A percentile compares a stretch with the other conserved stretches of the same genome.
These are phyloP conservation scores for Plasmodium fragile DNA, from an alignment of 169 alveolate genomes.

Conservation along the genomic window DNA sequence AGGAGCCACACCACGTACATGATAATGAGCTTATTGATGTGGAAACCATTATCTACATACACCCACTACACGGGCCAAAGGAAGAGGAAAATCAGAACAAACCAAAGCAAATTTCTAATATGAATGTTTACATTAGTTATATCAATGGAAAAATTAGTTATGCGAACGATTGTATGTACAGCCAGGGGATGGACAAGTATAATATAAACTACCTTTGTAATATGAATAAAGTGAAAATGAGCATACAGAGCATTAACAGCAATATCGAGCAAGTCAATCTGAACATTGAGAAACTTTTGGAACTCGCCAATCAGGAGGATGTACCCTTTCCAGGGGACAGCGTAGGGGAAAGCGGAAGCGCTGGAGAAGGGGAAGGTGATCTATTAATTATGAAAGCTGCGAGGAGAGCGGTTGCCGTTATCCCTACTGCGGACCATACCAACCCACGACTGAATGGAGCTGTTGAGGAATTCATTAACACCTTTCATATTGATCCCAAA, in stretches of 20 bases:
- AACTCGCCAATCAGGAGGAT: not conserved
- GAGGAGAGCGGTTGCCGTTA: not conserved
- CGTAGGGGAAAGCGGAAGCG: not conserved
- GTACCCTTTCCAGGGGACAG: not conserved
- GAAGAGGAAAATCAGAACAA: not conserved
- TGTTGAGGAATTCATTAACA: not conserved
- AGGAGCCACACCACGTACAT: not conserved
- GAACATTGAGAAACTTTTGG: not conserved
- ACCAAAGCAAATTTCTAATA: not conserved
- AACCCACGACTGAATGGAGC: not conserved
- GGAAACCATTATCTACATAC: not conserved
- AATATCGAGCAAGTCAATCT: conserved; percentile 20
- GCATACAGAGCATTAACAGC: conserved; percentile 17
- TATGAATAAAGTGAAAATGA: conserved; percentile 5
- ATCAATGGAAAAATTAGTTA: conserved; percentile 2
- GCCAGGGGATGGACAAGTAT: not conserved
- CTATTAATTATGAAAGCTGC: not conserved
- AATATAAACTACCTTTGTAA: conserved; percentile 39
- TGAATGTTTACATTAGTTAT: conserved; percentile 20
- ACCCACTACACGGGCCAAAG: not conserved
- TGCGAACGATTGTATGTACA: conserved; percentile 9
- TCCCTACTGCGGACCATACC: not conserved
- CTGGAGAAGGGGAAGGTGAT: not conserved
- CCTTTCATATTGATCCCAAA: not conserved
- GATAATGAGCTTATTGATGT: not conserved